Evolutionary conservation across 805 yeast genomes (phyloP), one percentile per base, ranked within the genome.

Genomic region (Wickerhamiella lipophila): DNA sequence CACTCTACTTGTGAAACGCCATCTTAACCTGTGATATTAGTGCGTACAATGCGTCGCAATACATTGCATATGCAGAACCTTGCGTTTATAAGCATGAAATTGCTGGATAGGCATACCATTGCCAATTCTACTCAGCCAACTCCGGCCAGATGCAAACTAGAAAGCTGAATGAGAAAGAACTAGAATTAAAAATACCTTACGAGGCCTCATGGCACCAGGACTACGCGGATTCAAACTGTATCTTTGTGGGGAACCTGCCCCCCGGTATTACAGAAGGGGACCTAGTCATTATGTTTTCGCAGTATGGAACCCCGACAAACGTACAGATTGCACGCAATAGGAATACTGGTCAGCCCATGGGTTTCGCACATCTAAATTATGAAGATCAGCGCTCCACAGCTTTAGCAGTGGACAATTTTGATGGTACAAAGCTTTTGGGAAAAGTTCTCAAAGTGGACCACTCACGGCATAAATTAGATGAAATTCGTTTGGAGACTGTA

Each of bases 201-300:
- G 64, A 69, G 3, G 84, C 82, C 0, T 86, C 96, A 5, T 89
- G 97, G 97, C 97, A 89, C 61, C 72, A 77, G 52, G 95, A 88
- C 55, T 86, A 79, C 59, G 67, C 67, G 21, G 88, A 86, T 54
- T 75, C 89, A 0, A 78, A 89, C 1, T 86, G 79, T 60, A 69
- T 88, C 0, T 83, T 56, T 58, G 77, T 89, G n/a, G 89, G 94
- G 0, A 77, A 80, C 3, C 62, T 89, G 9, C 79, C 86, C 8
- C 64, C 59, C 13, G 75, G 76, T 27, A 61, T 86, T 23, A 77
- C 76, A 7, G 95, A 86, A 60, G 77, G 78, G 43, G 96, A 89
- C 60, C 63, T 89, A 0, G 58, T 87, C 6, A 73, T 78, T 0
- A 75, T 88, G 27, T 89, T 89, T 61, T 82, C 95, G 1, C 96